Evolutionary conservation across 2,329 filamentous ascomycete species (phyloP).

Genomic region (Sclerotinia minor): DNA sequence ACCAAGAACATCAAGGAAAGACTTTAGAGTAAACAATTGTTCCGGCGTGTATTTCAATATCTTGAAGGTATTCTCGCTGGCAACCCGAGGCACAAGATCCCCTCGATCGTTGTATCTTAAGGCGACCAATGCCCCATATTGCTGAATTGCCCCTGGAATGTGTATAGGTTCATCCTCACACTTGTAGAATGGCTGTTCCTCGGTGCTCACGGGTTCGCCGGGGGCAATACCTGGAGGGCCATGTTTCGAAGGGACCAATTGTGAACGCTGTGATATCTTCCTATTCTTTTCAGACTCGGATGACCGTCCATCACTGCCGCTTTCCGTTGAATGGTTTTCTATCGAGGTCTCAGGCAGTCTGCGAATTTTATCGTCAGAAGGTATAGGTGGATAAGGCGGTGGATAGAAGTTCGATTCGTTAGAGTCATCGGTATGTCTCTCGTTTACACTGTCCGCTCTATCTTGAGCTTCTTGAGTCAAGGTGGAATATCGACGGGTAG

Average conservation of each 20-base stretch:
- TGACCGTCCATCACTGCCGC: neutral
- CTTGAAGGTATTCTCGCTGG: conserved; percentile 75
- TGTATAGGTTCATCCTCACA: conserved; percentile 94
- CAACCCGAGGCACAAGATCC: conserved; percentile 67
- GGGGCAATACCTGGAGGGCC: conserved; percentile 31
- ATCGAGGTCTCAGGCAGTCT: conserved; percentile 17
- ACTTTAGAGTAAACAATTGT: conserved; percentile 71
- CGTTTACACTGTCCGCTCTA: neutral
- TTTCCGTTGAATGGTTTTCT: neutral
- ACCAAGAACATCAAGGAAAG: conserved; percentile 82
- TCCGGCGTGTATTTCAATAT: conserved; percentile 76
- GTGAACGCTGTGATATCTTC: conserved; percentile 28
- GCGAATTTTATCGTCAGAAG: conserved; percentile 28
- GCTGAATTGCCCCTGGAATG: conserved; percentile 56
- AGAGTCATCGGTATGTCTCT: neutral
- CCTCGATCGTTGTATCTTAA: conserved; percentile 70
- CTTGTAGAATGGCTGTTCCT: conserved; percentile 41
- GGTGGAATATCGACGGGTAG: neutral
- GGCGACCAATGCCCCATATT: conserved; percentile 77
- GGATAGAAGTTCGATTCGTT: conserved; percentile 24
- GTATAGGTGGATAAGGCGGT: conserved; percentile 30
- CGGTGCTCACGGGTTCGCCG: conserved; percentile 23
- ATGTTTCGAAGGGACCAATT: conserved; percentile 28
- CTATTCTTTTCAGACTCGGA: neutral
- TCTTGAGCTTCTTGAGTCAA: neutral